These are phyloP conservation scores for Trichoderma arundinaceum DNA, from an alignment of 2,329 filamentous ascomycete genomes.

Conservation along the genomic window DNA sequence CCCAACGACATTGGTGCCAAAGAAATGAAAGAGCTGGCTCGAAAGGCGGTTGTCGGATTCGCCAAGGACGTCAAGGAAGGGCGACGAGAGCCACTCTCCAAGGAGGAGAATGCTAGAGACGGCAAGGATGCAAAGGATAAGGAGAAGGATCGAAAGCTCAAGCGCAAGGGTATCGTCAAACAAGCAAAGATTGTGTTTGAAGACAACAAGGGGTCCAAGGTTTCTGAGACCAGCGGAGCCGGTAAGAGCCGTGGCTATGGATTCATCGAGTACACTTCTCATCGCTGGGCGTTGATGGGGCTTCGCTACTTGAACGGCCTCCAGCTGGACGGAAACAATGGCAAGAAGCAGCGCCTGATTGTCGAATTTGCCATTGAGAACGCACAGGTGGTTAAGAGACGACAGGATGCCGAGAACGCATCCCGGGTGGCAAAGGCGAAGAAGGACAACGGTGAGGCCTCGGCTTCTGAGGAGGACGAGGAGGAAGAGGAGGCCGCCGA, in stretches of 20 bases:
- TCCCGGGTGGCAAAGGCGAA: constrained; percentile 41
- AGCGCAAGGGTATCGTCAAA: constrained; percentile 84
- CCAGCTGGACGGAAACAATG: constrained; percentile 62
- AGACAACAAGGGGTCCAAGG: constrained; percentile 81
- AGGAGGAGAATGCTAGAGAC: constrained; percentile 83
- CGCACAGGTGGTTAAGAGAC: constrained; percentile 86
- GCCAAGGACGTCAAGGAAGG: constrained; percentile 86
- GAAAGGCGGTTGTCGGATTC: constrained; percentile 92
- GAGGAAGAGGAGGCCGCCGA: constrained; percentile 39
- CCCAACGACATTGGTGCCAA: constrained; percentile 83
- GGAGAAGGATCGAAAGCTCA: constrained; percentile 77
- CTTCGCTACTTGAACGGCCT: constrained; percentile 90
- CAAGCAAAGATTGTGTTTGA: constrained; percentile 97
- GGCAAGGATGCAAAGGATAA: constrained; percentile 80
- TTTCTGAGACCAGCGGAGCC: constrained; percentile 75
- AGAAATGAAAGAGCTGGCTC: constrained; percentile 86
- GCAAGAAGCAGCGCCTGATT: constrained; percentile 87
- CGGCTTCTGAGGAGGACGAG: not conserved
- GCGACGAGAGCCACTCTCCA: constrained; percentile 77
- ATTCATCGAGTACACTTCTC: constrained; percentile 94
- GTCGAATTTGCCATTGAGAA: constrained; percentile 99
- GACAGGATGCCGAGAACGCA: constrained; percentile 52
- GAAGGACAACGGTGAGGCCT: constrained; percentile 23
- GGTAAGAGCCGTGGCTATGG: constrained; percentile 92
- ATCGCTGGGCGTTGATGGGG: constrained; percentile 93